These are phyloP conservation scores for Acidiella bohemica DNA, from an alignment of 495 filamentous ascomycete genomes.

Conservation along the genomic window DNA sequence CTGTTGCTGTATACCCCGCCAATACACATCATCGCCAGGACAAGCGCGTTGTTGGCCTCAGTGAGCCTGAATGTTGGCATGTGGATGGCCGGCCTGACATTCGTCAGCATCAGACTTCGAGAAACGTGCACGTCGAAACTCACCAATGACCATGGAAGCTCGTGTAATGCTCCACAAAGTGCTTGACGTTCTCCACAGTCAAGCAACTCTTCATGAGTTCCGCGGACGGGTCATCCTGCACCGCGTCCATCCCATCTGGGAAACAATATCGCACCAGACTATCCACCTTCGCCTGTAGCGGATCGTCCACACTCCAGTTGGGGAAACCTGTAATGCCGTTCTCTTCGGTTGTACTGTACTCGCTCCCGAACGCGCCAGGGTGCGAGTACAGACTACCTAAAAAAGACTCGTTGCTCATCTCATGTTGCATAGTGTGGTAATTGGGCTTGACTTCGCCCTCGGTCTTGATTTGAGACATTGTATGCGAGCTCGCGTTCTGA, in stretches of 20 bases:
- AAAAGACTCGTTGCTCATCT: constrained; percentile 18
- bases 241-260: constrained; percentile 30
- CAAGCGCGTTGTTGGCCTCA: constrained; percentile 44
- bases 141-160: constrained; percentile 55
- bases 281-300: constrained; percentile 26
- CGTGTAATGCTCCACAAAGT: constrained; percentile 47
- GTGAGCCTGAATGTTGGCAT: constrained; percentile 50
- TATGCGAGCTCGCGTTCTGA: constrained; percentile 19
- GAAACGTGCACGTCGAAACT: too few relatives aligned
- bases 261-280: constrained; percentile 38
- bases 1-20: constrained; percentile 53
- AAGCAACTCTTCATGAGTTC: constrained; percentile 38
- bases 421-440: constrained; percentile 8
- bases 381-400: constrained; percentile 23
- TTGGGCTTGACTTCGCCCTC: constrained; percentile 14
- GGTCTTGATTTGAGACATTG: constrained; percentile 16
- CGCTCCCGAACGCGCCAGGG: constrained; percentile 15
- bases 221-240: constrained; percentile 22
- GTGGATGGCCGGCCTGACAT: constrained; percentile 57
- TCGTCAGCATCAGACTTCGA: too few relatives aligned
- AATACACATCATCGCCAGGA: constrained; percentile 50
- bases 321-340: constrained; percentile 22
- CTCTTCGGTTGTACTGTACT: constrained; percentile 14
- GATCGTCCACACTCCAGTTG: constrained; percentile 27
- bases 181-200: constrained; percentile 44